Conservation (phyloP, 129 eudicot species). For the Flaveria sonorensis region DNA sequence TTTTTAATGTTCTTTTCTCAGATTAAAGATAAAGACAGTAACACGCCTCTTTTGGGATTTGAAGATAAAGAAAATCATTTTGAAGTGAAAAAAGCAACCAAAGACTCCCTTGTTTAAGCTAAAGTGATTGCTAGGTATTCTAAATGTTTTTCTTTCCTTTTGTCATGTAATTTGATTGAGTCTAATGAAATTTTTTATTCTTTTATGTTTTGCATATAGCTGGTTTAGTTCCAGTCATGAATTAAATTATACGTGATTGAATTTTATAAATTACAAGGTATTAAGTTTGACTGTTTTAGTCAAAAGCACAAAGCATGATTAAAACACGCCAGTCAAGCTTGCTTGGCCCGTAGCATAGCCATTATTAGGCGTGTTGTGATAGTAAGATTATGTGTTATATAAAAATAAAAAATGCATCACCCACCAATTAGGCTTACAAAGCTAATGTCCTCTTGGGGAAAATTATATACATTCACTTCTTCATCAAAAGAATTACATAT, state of each 20-base stretch:
- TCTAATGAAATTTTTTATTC: constrained; percentile 40
- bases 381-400: too few species aligned
- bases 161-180: constrained; percentile 31
- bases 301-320: too few species aligned
- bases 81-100: constrained; percentile 48
- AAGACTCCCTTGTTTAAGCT: constrained; percentile 66
- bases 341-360: too few species aligned
- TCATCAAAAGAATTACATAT: too few species aligned
- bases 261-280: background rate
- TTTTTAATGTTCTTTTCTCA: constrained; percentile 17
- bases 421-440: too few species aligned
- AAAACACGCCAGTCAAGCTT: too few species aligned
- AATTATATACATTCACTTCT: too few species aligned
- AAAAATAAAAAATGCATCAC: too few species aligned
- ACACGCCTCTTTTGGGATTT: constrained; percentile 52
- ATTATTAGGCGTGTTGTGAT: too few species aligned
- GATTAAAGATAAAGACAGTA: constrained; percentile 69
- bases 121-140: constrained; percentile 29
- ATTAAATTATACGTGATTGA: background rate
- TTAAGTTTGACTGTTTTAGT: background rate
- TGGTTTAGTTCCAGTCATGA: background rate
- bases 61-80: constrained; percentile 57
- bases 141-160: constrained; percentile 22
- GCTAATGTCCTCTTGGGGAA: too few species aligned
- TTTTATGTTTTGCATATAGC: constrained; percentile 16